Conservation (phyloP, 768 basidiomycete genomes). For the Mycena crocata region DNA sequence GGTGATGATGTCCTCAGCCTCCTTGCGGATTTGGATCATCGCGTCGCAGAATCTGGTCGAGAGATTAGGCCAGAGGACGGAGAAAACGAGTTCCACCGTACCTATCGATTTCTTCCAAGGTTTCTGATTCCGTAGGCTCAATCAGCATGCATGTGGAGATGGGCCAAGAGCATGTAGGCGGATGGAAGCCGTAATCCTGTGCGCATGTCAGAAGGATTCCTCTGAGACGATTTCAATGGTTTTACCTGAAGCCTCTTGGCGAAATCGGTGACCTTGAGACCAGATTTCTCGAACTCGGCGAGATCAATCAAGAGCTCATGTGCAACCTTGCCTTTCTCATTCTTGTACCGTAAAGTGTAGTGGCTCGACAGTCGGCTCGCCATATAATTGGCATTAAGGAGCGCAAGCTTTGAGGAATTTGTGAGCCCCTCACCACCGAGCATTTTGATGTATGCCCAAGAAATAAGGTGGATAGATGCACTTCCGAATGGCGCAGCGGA, state of each 20-base stretch:
- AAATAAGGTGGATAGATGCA: slow-evolving; percentile 94
- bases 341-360: slow-evolving; percentile 91
- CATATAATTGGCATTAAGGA: slow-evolving; percentile 98
- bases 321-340: slow-evolving; percentile 91
- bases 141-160: slow-evolving; percentile 97
- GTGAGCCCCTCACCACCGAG: slow-evolving; percentile 93
- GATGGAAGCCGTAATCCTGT: slow-evolving; percentile 93
- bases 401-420: slow-evolving; percentile 86
- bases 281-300: slow-evolving; percentile 92
- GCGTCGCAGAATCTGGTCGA: slow-evolving; percentile 90
- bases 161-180: slow-evolving; percentile 98
- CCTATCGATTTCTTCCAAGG: slow-evolving; percentile 92
- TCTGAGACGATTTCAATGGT: slow-evolving; percentile 5
- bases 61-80: background rate
- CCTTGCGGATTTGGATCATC: slow-evolving; percentile 95
- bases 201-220: background rate
- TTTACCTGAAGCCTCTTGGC: slow-evolving; percentile 92
- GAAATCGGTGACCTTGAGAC: slow-evolving; percentile 94
- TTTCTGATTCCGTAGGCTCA: slow-evolving; percentile 97
- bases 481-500: slow-evolving; percentile 95
- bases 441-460: slow-evolving; percentile 99
- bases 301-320: slow-evolving; percentile 97
- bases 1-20: slow-evolving; percentile 87
- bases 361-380: slow-evolving; percentile 85
- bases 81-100: slow-evolving; percentile 42